These are phyloP conservation scores for Eutrema salsugineum DNA, from an alignment of 441 rosid genomes.

Conservation along the genomic window DNA sequence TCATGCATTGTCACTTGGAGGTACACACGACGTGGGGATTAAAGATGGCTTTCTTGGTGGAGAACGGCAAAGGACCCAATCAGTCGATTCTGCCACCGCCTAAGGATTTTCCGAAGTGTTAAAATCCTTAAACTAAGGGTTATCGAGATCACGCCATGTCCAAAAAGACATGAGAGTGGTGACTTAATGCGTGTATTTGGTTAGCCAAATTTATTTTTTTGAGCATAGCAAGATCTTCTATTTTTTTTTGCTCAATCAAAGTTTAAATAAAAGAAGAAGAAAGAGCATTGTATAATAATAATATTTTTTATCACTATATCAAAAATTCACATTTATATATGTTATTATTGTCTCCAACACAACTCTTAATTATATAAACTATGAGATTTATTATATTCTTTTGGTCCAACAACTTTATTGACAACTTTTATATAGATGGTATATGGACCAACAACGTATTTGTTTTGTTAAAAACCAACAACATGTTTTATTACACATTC, in stretches of 20 bases:
- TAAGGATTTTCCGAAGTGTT: conserved; percentile 84
- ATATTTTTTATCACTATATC: conserved; percentile 8
- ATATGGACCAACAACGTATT: neutral
- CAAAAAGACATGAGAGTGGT: conserved; percentile 9
- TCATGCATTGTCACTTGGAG: conserved; percentile 67
- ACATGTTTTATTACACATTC: conserved; percentile 2
- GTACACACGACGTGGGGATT: conserved; percentile 95
- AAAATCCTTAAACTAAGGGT: conserved; percentile 1
- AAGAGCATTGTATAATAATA: conserved; percentile 1
- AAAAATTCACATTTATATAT: conserved; percentile 4
- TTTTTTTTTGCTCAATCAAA: conserved; percentile 22
- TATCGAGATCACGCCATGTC: conserved; percentile 16
- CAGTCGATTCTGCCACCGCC: conserved; percentile 87
- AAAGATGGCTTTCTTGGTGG: conserved; percentile 94
- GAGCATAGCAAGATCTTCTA: conserved; percentile 21
- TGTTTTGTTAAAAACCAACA: too few relatives aligned
- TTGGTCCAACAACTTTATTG: conserved; percentile 20
- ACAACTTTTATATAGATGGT: neutral
- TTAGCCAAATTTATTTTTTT: conserved; percentile 6
- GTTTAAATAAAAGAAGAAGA: conserved; percentile 13
- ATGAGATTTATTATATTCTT: conserved; percentile 4
- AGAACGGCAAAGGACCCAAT: conserved; percentile 80
- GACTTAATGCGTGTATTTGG: conserved; percentile 16
- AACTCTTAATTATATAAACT: conserved; percentile 19
- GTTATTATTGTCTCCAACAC: conserved; percentile 11